Evolutionary conservation across 2,329 filamentous ascomycete species (phyloP), one percentile per base, ranked within the genome.

Genomic region (Pyricularia pennisetigena): DNA sequence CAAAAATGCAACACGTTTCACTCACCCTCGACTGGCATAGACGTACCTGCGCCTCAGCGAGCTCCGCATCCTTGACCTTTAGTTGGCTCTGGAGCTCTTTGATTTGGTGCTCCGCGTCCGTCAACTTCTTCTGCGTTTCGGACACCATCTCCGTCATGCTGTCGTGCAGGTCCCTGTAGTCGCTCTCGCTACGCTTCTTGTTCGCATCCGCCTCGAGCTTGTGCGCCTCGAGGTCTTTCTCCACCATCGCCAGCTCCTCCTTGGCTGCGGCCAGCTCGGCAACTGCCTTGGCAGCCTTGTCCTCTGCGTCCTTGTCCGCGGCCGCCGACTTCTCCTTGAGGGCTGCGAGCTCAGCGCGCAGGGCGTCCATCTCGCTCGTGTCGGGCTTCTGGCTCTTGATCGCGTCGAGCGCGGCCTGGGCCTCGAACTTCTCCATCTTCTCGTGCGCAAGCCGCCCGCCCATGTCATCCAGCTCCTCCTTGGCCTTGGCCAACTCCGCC

Each of bases 161-260:
- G 67, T 89, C 86, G 74, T 86, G 85, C 79, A 89, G 84, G 71
- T 88, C 86, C 74, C 85, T 82, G 76, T 87, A 88, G 74, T 88
- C 85, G n/a, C 82, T 80, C 75, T 82, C 80, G 64, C 83, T 80
- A n/a, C 81, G 85, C 82, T 86, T 86, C 67, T 79, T 73, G 74
- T 81, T 82, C 12, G 81, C 81, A 12, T 83, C 82, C 3, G 82
- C 80, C 72, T 85, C 82, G 26, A 81, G 78, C 75, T 80, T 82
- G 72, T 82, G 78, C 8, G 83, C 81, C 70, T 85, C 82, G 0
- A 88, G 78, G 67, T 87, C 84, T 75, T 85, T 85, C 70, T 82
- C 78, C 1, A 79, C 76, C 68, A 85, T 76, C 63, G 80, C 78
- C 1, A 87, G 74, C 70, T 87, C 82, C 57, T 81, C 78, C 70